A percentile compares a stretch with the other conserved stretches of the same genome.
These are phyloP conservation scores for Phyllosticta paracitricarpa DNA, from an alignment of 2,329 filamentous ascomycete genomes.

Conservation along the genomic window DNA sequence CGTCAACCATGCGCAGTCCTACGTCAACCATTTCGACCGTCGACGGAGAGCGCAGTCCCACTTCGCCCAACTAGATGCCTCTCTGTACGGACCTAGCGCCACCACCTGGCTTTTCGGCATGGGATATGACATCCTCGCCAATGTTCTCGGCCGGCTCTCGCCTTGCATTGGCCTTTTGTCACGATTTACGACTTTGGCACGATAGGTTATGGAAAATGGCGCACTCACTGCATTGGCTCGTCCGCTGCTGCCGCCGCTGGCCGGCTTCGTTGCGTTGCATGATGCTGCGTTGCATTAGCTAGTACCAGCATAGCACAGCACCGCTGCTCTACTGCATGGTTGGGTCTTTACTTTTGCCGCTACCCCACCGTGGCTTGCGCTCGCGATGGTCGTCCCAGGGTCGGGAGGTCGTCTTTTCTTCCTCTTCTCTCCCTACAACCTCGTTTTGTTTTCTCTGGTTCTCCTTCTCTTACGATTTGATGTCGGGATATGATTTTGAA, in stretches of 20 bases:
- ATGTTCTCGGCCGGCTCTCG: neutral
- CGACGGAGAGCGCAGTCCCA: neutral
- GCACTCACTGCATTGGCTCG: neutral
- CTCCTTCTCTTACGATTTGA: neutral
- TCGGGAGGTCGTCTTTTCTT: neutral
- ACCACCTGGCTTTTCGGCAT: neutral
- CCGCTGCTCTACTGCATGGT: neutral
- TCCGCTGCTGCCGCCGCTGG: neutral
- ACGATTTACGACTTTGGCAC: neutral
- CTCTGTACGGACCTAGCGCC: neutral
- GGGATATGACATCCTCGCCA: neutral
- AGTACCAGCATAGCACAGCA: neutral
- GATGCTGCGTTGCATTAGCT: neutral
- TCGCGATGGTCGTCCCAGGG: neutral
- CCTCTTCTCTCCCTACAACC: neutral
- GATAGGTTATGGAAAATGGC: neutral
- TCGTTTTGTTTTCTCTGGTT: neutral
- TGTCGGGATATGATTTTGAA: neutral
- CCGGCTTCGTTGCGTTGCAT: neutral
- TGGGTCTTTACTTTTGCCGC: neutral
- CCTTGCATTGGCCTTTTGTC: neutral
- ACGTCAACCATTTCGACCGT: neutral
- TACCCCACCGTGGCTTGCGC: neutral
- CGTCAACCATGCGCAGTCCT: neutral
- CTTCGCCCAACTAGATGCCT: neutral